phyloP scores from a whole-genome alignment of 2,329 filamentous ascomycete species.

The Pseudocercospora pini-densiflorae region DNA sequence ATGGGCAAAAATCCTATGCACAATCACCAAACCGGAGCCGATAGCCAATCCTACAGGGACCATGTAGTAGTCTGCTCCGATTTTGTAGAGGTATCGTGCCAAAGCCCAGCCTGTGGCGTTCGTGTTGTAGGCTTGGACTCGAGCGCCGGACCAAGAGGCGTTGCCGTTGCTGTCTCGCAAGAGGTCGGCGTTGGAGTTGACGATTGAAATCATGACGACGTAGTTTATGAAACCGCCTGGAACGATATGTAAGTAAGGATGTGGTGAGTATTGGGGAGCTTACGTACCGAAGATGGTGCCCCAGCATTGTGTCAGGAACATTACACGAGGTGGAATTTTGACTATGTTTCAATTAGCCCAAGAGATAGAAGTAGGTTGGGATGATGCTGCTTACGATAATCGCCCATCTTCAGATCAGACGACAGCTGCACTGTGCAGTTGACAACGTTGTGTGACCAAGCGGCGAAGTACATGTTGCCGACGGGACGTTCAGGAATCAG shows the following conservation, averaged over 20 bases:
- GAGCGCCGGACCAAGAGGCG: conserved; percentile 58
- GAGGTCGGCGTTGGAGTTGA: conserved; percentile 54
- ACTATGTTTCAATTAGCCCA: conserved; percentile 4
- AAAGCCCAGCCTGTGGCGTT: conserved; percentile 51
- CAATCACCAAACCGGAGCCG: conserved; percentile 50
- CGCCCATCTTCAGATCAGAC: conserved; percentile 62
- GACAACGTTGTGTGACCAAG: conserved; percentile 64
- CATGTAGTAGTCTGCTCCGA: conserved; percentile 38
- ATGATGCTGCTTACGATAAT: conserved; percentile 54
- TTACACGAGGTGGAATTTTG: conserved; percentile 60
- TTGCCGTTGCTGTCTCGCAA: conserved; percentile 54
- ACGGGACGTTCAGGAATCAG: conserved; percentile 57
- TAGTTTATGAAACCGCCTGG: conserved; percentile 48
- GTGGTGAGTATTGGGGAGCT: neutral
- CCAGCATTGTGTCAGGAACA: conserved; percentile 62
- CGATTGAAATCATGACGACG: conserved; percentile 60
- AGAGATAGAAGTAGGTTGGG: neutral
- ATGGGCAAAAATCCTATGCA: conserved; percentile 49
- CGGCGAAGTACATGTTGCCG: conserved; percentile 64
- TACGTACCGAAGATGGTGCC: conserved; percentile 54
- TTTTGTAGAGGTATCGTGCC: conserved; percentile 58
- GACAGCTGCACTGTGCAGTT: conserved; percentile 55
- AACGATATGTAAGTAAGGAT: neutral
- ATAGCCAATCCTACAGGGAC: conserved; percentile 52
- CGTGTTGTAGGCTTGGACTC: conserved; percentile 50